Conservation (phyloP, 352 stramenopile species). For the Phytophthora melonis region DNA sequence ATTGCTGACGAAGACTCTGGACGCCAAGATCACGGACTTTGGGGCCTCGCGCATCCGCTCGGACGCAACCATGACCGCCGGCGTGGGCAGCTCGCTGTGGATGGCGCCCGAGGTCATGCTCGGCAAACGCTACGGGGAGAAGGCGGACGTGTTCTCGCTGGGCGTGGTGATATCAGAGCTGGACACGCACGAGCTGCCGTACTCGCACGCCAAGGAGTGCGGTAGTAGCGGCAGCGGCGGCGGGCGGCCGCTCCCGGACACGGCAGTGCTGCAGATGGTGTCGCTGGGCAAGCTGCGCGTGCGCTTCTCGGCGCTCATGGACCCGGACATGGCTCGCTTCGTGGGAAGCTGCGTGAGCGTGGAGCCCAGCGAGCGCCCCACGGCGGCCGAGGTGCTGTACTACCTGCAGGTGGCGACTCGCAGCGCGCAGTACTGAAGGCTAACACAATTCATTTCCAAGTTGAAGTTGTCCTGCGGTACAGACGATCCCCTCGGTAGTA, state of each 20-base stretch:
- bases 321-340: conserved; percentile 24
- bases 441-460: background rate
- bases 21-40: conserved; percentile 62
- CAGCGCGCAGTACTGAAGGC: conserved; percentile 15
- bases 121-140: conserved; percentile 44
- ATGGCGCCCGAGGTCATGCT: conserved; percentile 50
- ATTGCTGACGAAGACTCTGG: conserved; percentile 42
- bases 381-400: conserved; percentile 41
- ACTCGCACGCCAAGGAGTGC: conserved; percentile 18
- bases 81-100: conserved; percentile 28
- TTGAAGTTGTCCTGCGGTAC: background rate
- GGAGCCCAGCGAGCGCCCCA: conserved; percentile 30
- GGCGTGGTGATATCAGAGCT: conserved; percentile 38
- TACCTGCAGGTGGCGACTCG: conserved; percentile 27
- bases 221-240: conserved; percentile 1
- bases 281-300: conserved; percentile 29
- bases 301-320: conserved; percentile 28
- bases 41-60: conserved; percentile 29
- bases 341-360: conserved; percentile 29
- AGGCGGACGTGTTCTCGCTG: conserved; percentile 51
- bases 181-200: conserved; percentile 37
- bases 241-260: conserved; percentile 14
- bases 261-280: conserved; percentile 45
- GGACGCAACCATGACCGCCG: conserved; percentile 28
- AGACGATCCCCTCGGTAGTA: too few relatives aligned